Evolutionary conservation across 1,284 basidiomycete species (phyloP).

Genomic region (Ustilago xerochloae): DNA sequence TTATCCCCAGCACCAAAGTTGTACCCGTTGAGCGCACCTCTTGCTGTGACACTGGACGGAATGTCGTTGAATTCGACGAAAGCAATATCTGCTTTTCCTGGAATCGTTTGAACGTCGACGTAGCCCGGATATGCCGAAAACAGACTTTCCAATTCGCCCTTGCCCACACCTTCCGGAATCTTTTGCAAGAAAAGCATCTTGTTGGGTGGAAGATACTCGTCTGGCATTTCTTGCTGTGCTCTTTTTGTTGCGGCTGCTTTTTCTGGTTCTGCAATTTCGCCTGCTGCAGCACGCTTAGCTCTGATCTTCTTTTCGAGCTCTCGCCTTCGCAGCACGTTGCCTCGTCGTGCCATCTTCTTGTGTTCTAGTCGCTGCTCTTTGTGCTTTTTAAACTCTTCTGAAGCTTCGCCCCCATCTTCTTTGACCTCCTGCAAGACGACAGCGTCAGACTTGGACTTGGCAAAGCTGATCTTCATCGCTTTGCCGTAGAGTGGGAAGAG

Average conservation of each 20-base stretch:
- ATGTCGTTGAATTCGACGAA: conserved; percentile 66
- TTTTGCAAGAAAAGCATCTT: conserved; percentile 94
- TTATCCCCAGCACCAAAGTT: conserved; percentile 60
- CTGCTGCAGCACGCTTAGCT: conserved; percentile 46
- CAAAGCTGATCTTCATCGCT: conserved; percentile 87
- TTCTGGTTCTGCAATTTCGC: conserved; percentile 39
- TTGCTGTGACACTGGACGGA: conserved; percentile 53
- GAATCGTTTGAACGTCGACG: conserved; percentile 63
- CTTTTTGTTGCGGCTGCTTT: conserved; percentile 38
- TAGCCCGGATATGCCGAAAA: conserved; percentile 61
- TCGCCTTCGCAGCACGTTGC: conserved; percentile 47
- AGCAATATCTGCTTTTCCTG: conserved; percentile 63
- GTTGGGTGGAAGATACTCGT: conserved; percentile 99
- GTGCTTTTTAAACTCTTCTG: conserved; percentile 70
- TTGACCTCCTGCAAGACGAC: conserved; percentile 73
- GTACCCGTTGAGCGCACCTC: conserved; percentile 64
- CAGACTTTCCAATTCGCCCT: conserved; percentile 56
- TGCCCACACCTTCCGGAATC: conserved; percentile 53
- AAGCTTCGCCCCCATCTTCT: conserved; percentile 26
- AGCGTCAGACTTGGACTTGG: conserved; percentile 85
- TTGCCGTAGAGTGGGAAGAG: conserved; percentile 96
- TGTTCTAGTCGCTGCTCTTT: conserved; percentile 70
- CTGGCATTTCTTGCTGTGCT: conserved; percentile 76
- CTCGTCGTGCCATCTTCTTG: conserved; percentile 53
- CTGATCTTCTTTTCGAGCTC: conserved; percentile 51